A percentile compares a stretch with the other conserved stretches of the same genome.
Evolutionary conservation across 257 asterid species (phyloP).

Genomic region (Ilex asprella): DNA sequence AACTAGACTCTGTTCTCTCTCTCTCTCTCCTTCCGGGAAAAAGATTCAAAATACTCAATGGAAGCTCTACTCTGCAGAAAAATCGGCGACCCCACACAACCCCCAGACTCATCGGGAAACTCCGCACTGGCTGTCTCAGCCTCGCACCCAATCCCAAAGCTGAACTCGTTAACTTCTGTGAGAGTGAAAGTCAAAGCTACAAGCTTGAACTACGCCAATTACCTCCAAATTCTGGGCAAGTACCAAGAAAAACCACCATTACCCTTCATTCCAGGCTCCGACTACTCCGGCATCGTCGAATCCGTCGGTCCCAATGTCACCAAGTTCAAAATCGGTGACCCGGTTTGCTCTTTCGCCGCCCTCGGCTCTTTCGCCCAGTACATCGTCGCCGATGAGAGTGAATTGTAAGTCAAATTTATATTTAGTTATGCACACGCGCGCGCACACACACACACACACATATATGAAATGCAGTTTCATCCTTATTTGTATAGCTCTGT

Average conservation of each 20-base stretch:
- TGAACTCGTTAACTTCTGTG: slow-evolving; percentile 52
- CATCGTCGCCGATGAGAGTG: slow-evolving; percentile 69
- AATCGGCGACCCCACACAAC: slow-evolving; percentile 79
- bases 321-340: slow-evolving; percentile 69
- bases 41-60: slow-evolving; percentile 24
- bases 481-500: neutral
- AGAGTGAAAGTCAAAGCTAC: slow-evolving; percentile 77
- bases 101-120: slow-evolving; percentile 31
- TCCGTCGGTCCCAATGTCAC: slow-evolving; percentile 64
- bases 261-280: slow-evolving; percentile 91
- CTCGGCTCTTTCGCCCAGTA: slow-evolving; percentile 85
- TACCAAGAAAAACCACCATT: slow-evolving; percentile 82
- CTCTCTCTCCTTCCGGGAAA: no score
- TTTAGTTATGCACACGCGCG: no score
- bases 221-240: slow-evolving; percentile 78
- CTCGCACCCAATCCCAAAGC: slow-evolving; percentile 59
- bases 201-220: slow-evolving; percentile 90
- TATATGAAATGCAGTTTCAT: neutral
- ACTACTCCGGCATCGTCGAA: slow-evolving; percentile 81
- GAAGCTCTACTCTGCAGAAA: slow-evolving; percentile 80
- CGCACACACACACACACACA: no score
- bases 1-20: no score
- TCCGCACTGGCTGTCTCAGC: slow-evolving; percentile 51
- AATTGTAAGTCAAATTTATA: slow-evolving; percentile 35
- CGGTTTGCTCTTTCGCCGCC: slow-evolving; percentile 63